Evolutionary conservation across 2,329 filamentous ascomycete genomes (phyloP), one percentile per base, ranked within the genome.

Genomic region (Capronia coronata): DNA sequence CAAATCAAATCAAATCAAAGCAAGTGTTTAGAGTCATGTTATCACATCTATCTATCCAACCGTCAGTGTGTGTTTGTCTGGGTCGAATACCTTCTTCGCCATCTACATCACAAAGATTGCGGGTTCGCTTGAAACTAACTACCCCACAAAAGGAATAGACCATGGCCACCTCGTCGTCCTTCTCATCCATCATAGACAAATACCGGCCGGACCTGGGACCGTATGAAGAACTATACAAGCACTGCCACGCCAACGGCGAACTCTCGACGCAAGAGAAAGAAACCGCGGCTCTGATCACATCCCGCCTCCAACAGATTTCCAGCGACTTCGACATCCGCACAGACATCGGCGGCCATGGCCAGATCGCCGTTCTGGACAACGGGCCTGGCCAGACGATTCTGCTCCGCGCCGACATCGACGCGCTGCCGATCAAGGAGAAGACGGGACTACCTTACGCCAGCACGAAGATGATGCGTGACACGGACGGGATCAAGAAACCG

Each of bases 201-300:
- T 63, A 65, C 64, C 70, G 57, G 57, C 71, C 66, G 56, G 63
- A 72, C 42, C 61, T 77, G 2, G 43, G 57, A 2, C 62, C 64
- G 1, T 80, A 79, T 57, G 73, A 82, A 65, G 63, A 64, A 1
- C 65, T 78, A 2, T 83, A 83, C 69, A 79, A 75, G 56, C 63
- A 79, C 59, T 73, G 82, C 46, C 80, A 83, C 60, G 63, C 69
- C 10, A 65, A 81, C 55, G 79, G 80, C 0, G 80, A 81, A 45
- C 73, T 83, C 22, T 81, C 79, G 0, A 69, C 71, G 1, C 77
- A 76, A 61, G 80, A 83, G 60, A 61, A 68, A 14, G 62, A 71
- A 34, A 82, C 79, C 0, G 75, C 79, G 0, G 61, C 69, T 14
- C 72, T 63, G 0, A 68, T 78, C 35, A 68, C 71, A 1, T 56